phyloP scores from a whole-genome alignment of 2,329 filamentous ascomycete species.

The Apiospora phragmitis region DNA sequence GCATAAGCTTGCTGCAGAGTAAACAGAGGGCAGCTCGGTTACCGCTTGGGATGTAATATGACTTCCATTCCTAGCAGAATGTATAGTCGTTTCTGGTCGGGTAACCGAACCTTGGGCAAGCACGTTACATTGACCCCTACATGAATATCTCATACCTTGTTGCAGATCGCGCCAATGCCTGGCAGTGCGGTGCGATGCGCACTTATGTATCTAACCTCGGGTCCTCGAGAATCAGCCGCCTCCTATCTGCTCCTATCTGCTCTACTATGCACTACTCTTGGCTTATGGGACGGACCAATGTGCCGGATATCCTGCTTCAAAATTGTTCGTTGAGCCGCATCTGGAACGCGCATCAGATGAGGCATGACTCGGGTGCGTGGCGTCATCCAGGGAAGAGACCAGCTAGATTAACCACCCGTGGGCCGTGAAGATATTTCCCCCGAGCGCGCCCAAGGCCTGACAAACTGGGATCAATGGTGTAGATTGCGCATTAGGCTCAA shows the following conservation, averaged over 20 bases:
- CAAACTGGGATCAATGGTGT: conserved; percentile 2
- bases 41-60: background rate
- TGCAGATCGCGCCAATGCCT: background rate
- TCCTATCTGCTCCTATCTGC: background rate
- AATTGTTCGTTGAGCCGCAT: conserved; percentile 1
- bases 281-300: background rate
- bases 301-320: background rate
- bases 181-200: background rate
- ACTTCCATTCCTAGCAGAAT: background rate
- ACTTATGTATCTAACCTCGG: background rate
- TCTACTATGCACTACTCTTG: background rate
- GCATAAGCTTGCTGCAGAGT: background rate
- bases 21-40: background rate
- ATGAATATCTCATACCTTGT: background rate
- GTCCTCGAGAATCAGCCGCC: background rate
- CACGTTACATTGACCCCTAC: background rate
- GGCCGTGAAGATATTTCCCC: background rate
- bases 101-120: background rate
- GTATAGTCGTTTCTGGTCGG: background rate
- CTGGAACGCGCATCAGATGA: conserved; percentile 8
- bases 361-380: background rate
- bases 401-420: background rate
- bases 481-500: background rate
- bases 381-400: background rate
- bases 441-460: background rate